phyloP scores from a whole-genome alignment of 2,329 filamentous ascomycete genomes.

The Ceratocystis lukuohia region DNA sequence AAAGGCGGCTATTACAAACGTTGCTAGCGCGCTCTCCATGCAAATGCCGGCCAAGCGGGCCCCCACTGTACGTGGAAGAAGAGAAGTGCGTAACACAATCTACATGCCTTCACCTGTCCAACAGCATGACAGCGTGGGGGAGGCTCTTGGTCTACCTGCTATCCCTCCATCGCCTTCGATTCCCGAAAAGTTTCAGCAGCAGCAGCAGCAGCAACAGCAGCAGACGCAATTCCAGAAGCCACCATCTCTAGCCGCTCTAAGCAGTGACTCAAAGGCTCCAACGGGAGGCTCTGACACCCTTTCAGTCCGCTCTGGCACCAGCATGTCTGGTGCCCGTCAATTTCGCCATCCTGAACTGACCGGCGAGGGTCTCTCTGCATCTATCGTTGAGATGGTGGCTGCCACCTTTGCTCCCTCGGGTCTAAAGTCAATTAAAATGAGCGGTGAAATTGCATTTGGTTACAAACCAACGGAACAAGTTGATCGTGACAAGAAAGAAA shows the following conservation, averaged over 20 bases:
- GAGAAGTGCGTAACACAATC: constrained; percentile 84
- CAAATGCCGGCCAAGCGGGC: constrained; percentile 53
- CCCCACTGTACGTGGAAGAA: constrained; percentile 71
- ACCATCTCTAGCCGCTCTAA: constrained; percentile 36
- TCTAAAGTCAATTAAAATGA: constrained; percentile 58
- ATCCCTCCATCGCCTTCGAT: constrained; percentile 13
- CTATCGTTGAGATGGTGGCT: constrained; percentile 83
- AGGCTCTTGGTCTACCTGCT: constrained; percentile 11
- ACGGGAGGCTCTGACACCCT: constrained; percentile 61
- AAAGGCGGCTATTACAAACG: constrained; percentile 58
- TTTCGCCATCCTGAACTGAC: constrained; percentile 70
- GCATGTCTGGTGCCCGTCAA: constrained; percentile 55
- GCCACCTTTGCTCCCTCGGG: constrained; percentile 65
- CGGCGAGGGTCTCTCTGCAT: constrained; percentile 68
- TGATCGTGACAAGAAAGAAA: constrained; percentile 38
- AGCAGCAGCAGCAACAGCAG: constrained; percentile 6
- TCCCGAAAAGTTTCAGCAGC: constrained; percentile 13
- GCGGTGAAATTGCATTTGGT: constrained; percentile 78
- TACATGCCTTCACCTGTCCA: constrained; percentile 47
- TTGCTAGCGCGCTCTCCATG: constrained; percentile 57
- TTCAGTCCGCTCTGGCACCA: constrained; percentile 80
- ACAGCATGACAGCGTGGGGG: constrained; percentile 15
- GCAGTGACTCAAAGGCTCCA: constrained; percentile 48
- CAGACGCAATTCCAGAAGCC: constrained; percentile 25
- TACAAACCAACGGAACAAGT: constrained; percentile 48